These are phyloP conservation scores for Vitis rupestris DNA, from an alignment of 164 flowering plant species.

Conservation along the genomic window DNA sequence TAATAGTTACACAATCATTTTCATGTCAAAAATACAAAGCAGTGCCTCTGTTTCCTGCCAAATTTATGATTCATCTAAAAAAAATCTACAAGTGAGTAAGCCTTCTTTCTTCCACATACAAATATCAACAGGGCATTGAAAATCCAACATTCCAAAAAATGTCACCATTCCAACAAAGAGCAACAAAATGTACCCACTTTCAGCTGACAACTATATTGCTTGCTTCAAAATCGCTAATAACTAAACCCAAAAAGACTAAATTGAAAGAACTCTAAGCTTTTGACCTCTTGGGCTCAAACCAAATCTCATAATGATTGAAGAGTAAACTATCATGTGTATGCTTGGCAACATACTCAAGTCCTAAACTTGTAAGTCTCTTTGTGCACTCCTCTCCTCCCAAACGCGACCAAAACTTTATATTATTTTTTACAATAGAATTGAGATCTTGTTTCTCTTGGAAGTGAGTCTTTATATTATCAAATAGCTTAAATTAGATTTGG, in stretches of 20 bases:
- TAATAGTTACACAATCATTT: too few species aligned
- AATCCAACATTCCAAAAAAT: not conserved
- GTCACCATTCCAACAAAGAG: conserved; percentile 4
- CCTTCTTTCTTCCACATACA: not conserved
- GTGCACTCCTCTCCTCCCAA: conserved; percentile 89
- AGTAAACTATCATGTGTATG: conserved; percentile 93
- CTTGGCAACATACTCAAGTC: conserved; percentile 81
- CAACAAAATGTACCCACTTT: not conserved
- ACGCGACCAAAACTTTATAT: conserved; percentile 86
- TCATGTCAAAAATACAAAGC: conserved; percentile 1
- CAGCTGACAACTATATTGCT: not conserved
- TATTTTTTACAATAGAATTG: conserved; percentile 20
- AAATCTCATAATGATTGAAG: conserved; percentile 92
- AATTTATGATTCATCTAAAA: not conserved
- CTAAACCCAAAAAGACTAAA: conserved; percentile 1
- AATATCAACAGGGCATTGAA: not conserved
- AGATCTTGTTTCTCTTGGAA: too few species aligned
- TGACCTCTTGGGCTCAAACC: conserved; percentile 65
- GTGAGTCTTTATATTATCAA: too few species aligned
- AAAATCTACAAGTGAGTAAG: not conserved
- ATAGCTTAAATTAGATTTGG: too few species aligned
- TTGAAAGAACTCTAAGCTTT: conserved; percentile 28
- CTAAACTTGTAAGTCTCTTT: conserved; percentile 57
- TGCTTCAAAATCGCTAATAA: conserved; percentile 7
- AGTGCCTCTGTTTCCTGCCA: not conserved